Evolutionary conservation across 169 alveolate species (phyloP).

Genomic region (Plasmodium relictum): DNA sequence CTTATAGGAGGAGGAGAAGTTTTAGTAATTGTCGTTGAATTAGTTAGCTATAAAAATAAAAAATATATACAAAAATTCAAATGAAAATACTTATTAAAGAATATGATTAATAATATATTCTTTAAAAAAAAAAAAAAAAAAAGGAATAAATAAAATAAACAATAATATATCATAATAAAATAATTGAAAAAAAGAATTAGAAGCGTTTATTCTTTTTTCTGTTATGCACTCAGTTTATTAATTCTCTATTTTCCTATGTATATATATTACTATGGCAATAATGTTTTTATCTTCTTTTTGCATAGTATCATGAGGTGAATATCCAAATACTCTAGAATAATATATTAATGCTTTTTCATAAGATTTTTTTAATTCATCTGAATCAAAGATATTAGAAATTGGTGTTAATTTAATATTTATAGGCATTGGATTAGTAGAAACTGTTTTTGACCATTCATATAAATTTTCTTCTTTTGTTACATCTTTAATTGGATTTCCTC

Average conservation of each 20-base stretch:
- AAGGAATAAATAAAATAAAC: not conserved
- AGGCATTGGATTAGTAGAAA: conserved; percentile 86
- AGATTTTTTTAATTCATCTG: conserved; percentile 69
- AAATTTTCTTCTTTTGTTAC: conserved; percentile 82
- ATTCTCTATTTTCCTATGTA: not conserved
- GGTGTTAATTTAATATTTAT: conserved; percentile 80
- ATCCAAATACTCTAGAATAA: conserved; percentile 85
- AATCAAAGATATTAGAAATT: conserved; percentile 52
- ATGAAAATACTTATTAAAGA: not conserved
- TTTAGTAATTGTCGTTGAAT: conserved; percentile 69
- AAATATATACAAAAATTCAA: not conserved
- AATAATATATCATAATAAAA: too few relatives aligned
- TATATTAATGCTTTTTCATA: conserved; percentile 84
- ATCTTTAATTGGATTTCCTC: conserved; percentile 86
- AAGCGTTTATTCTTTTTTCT: not conserved
- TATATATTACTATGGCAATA: conserved; percentile 27
- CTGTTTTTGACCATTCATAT: conserved; percentile 82
- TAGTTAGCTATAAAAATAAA: conserved; percentile 53
- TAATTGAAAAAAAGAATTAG: too few relatives aligned
- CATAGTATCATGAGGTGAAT: conserved; percentile 78
- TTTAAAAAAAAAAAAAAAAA: too few relatives aligned
- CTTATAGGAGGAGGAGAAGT: conserved; percentile 82
- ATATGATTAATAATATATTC: too few relatives aligned
- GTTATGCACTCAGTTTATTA: not conserved
- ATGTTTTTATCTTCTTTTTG: conserved; percentile 73